These are phyloP conservation scores for Leishmania arabica DNA, from an alignment of 208 protist genomes.

Conservation along the genomic window DNA sequence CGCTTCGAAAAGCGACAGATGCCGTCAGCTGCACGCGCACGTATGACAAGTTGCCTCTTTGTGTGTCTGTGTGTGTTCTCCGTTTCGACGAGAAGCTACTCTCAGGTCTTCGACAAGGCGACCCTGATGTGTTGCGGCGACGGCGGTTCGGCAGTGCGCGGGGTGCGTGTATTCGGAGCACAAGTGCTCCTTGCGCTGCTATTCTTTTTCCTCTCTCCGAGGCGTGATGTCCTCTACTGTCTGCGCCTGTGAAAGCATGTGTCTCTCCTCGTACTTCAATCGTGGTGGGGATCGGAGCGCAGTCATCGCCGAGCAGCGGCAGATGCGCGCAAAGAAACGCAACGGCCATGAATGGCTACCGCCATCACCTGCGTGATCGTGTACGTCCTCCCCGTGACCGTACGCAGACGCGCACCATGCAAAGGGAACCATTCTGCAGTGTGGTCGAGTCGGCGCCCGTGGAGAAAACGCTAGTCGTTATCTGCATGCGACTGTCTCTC, in stretches of 20 bases:
- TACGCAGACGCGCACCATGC: neutral
- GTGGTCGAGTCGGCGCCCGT: neutral
- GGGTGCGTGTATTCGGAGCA: neutral
- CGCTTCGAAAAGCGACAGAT: neutral
- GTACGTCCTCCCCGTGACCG: neutral
- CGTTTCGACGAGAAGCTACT: neutral
- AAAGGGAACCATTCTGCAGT: neutral
- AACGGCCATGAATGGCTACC: neutral
- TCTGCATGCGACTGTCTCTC: neutral
- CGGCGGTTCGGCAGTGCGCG: neutral
- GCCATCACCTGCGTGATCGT: neutral
- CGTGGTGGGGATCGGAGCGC: neutral
- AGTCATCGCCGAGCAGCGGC: neutral
- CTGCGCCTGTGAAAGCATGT: neutral
- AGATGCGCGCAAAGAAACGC: neutral
- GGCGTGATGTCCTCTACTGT: neutral
- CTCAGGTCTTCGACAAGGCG: neutral
- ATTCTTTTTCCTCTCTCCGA: slow-evolving; percentile 10
- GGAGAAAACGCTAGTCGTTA: neutral
- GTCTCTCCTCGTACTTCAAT: neutral
- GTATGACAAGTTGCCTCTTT: neutral
- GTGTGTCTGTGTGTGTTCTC: neutral
- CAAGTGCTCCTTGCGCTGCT: neutral
- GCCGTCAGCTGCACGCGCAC: neutral
- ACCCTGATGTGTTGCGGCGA: neutral